Conservation (phyloP, 495 filamentous ascomycete species). For the Podospora pseudopauciseta region DNA sequence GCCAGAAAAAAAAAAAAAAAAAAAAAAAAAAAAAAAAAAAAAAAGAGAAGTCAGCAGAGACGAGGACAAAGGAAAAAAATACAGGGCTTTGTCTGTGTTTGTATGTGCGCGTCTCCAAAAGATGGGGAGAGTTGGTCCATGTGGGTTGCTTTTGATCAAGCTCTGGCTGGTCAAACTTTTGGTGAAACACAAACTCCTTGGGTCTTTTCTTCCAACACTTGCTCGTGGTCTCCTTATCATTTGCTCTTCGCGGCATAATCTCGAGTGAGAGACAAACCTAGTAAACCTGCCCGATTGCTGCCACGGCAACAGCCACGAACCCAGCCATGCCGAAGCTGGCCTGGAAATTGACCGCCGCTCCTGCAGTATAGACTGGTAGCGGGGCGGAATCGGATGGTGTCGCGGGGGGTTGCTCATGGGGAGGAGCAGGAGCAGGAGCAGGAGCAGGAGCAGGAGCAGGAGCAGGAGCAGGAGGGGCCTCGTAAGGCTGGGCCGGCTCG, state of each 20-base stretch:
- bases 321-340: background rate
- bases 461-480: background rate
- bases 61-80: background rate
- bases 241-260: background rate
- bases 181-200: background rate
- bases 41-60: background rate
- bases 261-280: background rate
- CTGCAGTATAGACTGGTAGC: background rate
- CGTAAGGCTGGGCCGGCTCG: background rate
- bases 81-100: background rate
- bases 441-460: background rate
- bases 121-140: background rate
- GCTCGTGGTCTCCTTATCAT: background rate
- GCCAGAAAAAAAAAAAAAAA: background rate
- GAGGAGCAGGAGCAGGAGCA: background rate
- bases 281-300: background rate
- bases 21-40: background rate
- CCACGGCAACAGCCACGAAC: background rate
- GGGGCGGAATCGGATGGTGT: background rate
- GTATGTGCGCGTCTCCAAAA: background rate
- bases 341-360: background rate
- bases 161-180: background rate
- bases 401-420: background rate
- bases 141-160: constrained; percentile 5
- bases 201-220: background rate